Evolutionary conservation across 225 moss, liverwort and hornwort genomes (phyloP), one percentile per base, ranked within the genome.

Genomic region (Lunularia cruciata): DNA sequence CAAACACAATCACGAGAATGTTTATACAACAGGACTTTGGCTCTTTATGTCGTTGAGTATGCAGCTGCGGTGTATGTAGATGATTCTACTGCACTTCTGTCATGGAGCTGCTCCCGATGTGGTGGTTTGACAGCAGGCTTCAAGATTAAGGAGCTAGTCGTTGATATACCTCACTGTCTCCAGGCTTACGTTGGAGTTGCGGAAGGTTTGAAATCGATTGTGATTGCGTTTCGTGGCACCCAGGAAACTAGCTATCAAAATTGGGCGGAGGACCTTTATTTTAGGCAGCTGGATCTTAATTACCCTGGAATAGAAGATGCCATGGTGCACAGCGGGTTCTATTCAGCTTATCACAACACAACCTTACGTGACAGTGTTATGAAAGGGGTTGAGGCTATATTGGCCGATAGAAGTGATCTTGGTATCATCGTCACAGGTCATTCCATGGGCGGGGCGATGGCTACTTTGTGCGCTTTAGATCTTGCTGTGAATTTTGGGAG

Each of bases 371-470:
- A 90, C 38, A 62, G 57, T 51, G 78, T 93, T 55, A 34, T 86
- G 13, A 75, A 22, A 2, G 84, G 85, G 53, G 78, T 82, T 18
- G 47, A 38, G 32, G 57, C 36, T 51, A 86, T 91, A 43, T 71
- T 80, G 19, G 73, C 60, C 64, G 27, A 35, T 5, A 83, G 88
- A 67, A 65, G 56, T 25, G 88, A 84, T 71, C 89, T 98, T 58
- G 39, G 73, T 65, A 68, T 92, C 27, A 63, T 88, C 8, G 65
- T 93, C 23, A 93, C 90, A 22, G 93, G 96, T 49, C 96, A 98
- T 19, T 98, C 96, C 14, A 86, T 98, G 96, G 96, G 96, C 71
- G 96, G 93, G 25, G 92, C 96, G 55, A 83, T 98, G 89, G 92
- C 92, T 61, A 69, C 96, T 57, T 88, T 98, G 57, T 90, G 83